These are phyloP conservation scores for Komagataella mondaviorum DNA, from an alignment of 805 yeast genomes.

Conservation along the genomic window DNA sequence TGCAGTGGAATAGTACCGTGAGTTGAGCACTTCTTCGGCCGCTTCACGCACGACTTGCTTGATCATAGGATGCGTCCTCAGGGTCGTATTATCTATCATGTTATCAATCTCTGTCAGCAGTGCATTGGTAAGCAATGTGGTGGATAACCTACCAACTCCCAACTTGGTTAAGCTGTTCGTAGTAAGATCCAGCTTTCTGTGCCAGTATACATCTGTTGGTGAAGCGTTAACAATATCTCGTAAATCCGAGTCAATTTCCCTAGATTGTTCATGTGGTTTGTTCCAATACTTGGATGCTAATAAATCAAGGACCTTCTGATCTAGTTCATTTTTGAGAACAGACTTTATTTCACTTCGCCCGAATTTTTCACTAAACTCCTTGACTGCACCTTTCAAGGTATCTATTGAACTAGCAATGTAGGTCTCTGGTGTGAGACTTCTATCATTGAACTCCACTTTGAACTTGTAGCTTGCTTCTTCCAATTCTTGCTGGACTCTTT, in stretches of 20 bases:
- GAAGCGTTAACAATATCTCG: slow-evolving; percentile 41
- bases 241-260: slow-evolving; percentile 13
- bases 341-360: slow-evolving; percentile 74
- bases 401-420: slow-evolving; percentile 89
- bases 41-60: slow-evolving; percentile 74
- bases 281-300: slow-evolving; percentile 93
- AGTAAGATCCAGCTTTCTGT: slow-evolving; percentile 70
- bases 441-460: slow-evolving; percentile 93
- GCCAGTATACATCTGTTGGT: slow-evolving; percentile 76
- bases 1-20: slow-evolving; percentile 80
- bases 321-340: slow-evolving; percentile 69
- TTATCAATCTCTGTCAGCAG: slow-evolving; percentile 65
- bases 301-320: slow-evolving; percentile 77
- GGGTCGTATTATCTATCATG: slow-evolving; percentile 59
- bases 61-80: slow-evolving; percentile 80
- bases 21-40: slow-evolving; percentile 62
- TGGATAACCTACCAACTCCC: slow-evolving; percentile 87
- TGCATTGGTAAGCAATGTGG: slow-evolving; percentile 70
- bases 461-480: slow-evolving; percentile 89
- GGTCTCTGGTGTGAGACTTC: slow-evolving; percentile 86
- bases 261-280: slow-evolving; percentile 26
- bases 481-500: slow-evolving; percentile 74
- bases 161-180: slow-evolving; percentile 77
- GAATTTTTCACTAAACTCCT: slow-evolving; percentile 73
- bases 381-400: slow-evolving; percentile 69